Conservation (phyloP, 345 rosid species). For the Pugionium dolabratum region DNA sequence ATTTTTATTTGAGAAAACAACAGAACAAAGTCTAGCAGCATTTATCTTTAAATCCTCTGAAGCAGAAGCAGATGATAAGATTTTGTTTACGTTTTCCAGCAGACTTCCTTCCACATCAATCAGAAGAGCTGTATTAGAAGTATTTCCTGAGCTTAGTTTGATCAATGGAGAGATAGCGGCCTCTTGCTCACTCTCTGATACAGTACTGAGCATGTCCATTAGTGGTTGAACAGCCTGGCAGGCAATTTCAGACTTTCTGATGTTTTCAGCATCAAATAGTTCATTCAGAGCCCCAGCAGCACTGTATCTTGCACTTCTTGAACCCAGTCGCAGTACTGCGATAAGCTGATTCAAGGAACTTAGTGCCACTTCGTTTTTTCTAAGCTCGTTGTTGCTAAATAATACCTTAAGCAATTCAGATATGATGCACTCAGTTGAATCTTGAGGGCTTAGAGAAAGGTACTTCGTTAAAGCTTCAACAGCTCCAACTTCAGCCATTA, state of each 20-base stretch:
- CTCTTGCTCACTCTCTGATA: conserved; percentile 76
- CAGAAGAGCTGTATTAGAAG: conserved; percentile 50
- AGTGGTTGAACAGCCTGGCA: conserved; percentile 82
- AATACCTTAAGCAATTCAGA: conserved; percentile 69
- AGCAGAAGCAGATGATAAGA: conserved; percentile 58
- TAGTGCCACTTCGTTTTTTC: conserved; percentile 63
- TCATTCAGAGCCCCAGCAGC: conserved; percentile 81
- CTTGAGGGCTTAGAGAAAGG: conserved; percentile 59
- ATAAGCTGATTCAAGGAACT: conserved; percentile 79
- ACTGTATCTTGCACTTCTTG: conserved; percentile 74
- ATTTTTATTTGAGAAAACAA: conserved; percentile 58
- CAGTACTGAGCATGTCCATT: conserved; percentile 74
- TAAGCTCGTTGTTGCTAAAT: conserved; percentile 69
- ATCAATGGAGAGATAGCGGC: conserved; percentile 72
- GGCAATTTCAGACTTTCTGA: conserved; percentile 69
- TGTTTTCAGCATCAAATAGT: conserved; percentile 68
- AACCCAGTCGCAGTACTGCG: conserved; percentile 83
- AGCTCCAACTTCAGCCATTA: conserved; percentile 91
- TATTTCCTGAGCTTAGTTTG: conserved; percentile 61
- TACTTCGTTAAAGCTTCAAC: conserved; percentile 81
- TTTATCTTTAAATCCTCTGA: conserved; percentile 68
- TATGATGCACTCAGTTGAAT: conserved; percentile 74
- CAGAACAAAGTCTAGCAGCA: conserved; percentile 71
- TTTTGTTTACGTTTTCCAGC: conserved; percentile 58
- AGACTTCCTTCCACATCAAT: conserved; percentile 65